Evolutionary conservation across 345 rosid genomes (phyloP).

Genomic region (Passiflora organensis): DNA sequence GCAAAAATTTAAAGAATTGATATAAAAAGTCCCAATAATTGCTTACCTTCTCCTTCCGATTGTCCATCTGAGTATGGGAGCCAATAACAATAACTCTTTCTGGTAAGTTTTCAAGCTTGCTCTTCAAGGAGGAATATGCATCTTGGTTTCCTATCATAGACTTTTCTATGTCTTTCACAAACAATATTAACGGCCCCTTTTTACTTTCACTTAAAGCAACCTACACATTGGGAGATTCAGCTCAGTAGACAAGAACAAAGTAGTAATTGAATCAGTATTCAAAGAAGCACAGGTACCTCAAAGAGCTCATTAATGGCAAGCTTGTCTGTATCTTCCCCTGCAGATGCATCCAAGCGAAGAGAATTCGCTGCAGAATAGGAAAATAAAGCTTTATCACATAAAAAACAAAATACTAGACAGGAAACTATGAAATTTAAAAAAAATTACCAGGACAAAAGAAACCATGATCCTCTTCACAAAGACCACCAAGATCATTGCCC

Average conservation of each 20-base stretch:
- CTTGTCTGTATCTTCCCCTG: conserved; percentile 77
- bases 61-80: conserved; percentile 84
- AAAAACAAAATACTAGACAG: not conserved
- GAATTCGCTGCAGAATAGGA: conserved; percentile 51
- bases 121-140: conserved; percentile 51
- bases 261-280: not conserved
- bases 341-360: conserved; percentile 71
- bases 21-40: not conserved
- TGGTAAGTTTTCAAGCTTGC: conserved; percentile 76
- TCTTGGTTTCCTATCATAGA: conserved; percentile 71
- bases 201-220: conserved; percentile 69
- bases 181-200: conserved; percentile 62
- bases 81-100: conserved; percentile 78
- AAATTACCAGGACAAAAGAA: conserved; percentile 81
- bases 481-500: conserved; percentile 95
- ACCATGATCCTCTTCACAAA: conserved; percentile 83
- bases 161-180: conserved; percentile 91
- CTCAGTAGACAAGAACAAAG: conserved; percentile 6
- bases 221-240: conserved; percentile 33
- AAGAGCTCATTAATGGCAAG: conserved; percentile 79
- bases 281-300: conserved; percentile 48
- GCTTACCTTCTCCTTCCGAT: conserved; percentile 87
- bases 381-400: conserved; percentile 7
- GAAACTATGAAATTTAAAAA: not conserved
- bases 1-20: not conserved